Evolutionary conservation across 306 rosid species (phyloP).

Genomic region (Dryas octopetala): DNA sequence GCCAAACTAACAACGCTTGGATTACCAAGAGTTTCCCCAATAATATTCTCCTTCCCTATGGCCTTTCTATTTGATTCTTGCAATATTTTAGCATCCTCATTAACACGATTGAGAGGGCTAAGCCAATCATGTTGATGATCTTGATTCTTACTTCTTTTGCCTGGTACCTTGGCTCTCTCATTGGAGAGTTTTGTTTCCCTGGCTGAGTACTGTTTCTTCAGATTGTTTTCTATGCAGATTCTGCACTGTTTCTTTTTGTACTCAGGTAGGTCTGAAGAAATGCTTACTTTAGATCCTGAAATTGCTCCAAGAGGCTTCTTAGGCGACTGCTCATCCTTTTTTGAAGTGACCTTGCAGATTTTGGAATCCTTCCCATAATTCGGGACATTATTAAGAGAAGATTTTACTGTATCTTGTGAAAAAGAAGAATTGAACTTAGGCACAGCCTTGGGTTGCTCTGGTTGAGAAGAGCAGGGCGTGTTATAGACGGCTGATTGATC

Average conservation of each 20-base stretch:
- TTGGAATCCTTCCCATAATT: constrained; percentile 13
- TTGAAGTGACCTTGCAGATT: constrained; percentile 11
- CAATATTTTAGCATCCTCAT: constrained; percentile 24
- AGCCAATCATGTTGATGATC: constrained; percentile 19
- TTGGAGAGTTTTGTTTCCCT: constrained; percentile 12
- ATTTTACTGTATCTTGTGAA: neutral
- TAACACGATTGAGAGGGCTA: constrained; percentile 7
- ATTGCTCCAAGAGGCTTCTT: constrained; percentile 15
- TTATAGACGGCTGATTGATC: constrained; percentile 18
- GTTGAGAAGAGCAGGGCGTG: constrained; percentile 18
- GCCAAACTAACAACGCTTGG: constrained; percentile 12
- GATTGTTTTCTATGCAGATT: constrained; percentile 23
- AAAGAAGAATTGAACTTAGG: constrained; percentile 13
- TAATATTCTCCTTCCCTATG: constrained; percentile 13
- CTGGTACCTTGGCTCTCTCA: constrained; percentile 4
- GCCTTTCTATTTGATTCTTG: constrained; percentile 11
- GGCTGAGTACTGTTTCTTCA: constrained; percentile 21
- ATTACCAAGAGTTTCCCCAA: constrained; percentile 18
- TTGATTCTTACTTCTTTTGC: constrained; percentile 16
- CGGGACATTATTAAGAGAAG: constrained; percentile 14
- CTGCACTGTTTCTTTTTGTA: constrained; percentile 3
- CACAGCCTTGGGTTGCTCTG: constrained; percentile 22
- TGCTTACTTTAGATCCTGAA: constrained; percentile 25
- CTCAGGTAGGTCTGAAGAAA: constrained; percentile 24
- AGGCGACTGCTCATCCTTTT: constrained; percentile 23